phyloP scores from a whole-genome alignment of 2,329 filamentous ascomycete genomes.

The Colletotrichum trifolii region DNA sequence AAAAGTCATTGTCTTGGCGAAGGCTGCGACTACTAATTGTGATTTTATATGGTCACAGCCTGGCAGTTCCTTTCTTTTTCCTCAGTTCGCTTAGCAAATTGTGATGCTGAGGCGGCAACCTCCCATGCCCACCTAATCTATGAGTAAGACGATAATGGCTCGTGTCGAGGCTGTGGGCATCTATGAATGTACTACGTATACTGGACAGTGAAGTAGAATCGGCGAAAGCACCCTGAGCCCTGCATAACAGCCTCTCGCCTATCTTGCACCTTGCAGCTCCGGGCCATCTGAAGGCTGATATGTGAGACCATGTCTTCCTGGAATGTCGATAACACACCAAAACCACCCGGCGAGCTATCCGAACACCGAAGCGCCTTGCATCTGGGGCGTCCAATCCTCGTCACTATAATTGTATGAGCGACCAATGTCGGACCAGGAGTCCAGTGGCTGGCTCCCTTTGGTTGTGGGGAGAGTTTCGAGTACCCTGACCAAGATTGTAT shows the following conservation, averaged over 20 bases:
- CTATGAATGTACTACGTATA: background rate
- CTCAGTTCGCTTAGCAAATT: slow-evolving; percentile 14
- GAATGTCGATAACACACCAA: background rate
- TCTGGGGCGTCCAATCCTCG: too few relatives aligned
- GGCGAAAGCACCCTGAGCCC: background rate
- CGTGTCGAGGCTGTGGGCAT: background rate
- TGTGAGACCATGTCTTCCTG: background rate
- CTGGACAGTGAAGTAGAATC: background rate
- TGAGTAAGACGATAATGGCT: background rate
- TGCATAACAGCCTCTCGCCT: slow-evolving; percentile 1
- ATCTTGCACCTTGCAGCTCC: slow-evolving; percentile 7
- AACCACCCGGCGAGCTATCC: background rate
- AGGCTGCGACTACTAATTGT: slow-evolving; percentile 9
- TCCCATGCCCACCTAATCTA: background rate
- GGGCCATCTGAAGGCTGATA: background rate
- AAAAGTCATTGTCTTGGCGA: slow-evolving; percentile 5
- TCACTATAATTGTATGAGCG: too few relatives aligned
- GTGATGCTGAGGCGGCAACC: slow-evolving; percentile 12
- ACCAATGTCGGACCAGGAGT: too few relatives aligned
- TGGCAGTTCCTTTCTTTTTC: slow-evolving; percentile 31
- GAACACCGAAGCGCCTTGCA: background rate
- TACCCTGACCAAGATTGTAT: background rate
- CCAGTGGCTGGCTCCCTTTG: too few relatives aligned
- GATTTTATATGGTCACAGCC: slow-evolving; percentile 22
- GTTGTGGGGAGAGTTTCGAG: background rate